Evolutionary conservation across 306 rosid genomes (phyloP).

Genomic region (Vicia faba): DNA sequence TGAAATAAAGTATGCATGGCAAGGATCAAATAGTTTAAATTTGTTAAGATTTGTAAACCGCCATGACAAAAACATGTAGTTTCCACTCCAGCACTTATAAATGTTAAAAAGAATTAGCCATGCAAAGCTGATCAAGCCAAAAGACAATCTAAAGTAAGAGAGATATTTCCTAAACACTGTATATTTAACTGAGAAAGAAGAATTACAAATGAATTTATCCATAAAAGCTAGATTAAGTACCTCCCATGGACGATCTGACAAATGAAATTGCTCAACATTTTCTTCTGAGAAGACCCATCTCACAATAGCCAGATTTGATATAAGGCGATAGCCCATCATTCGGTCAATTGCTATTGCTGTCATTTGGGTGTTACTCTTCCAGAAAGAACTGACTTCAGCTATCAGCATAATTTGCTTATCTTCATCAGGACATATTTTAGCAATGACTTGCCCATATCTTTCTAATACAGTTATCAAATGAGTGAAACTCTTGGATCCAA

Average conservation of each 20-base stretch:
- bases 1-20: background rate
- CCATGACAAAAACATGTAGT: background rate
- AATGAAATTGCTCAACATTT: conserved; percentile 82
- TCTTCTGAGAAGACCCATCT: conserved; percentile 93
- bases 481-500: conserved; percentile 97
- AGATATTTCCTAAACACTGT: conserved; percentile 3
- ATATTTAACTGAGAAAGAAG: background rate
- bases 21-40: conserved; percentile 22
- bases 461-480: conserved; percentile 96
- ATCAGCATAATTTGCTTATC: conserved; percentile 91
- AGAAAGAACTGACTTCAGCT: conserved; percentile 73
- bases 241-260: conserved; percentile 97
- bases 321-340: conserved; percentile 97
- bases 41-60: background rate
- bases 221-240: conserved; percentile 44
- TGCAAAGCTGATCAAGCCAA: conserved; percentile 22
- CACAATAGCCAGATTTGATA: conserved; percentile 92
- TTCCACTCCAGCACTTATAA: conserved; percentile 9
- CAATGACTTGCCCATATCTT: conserved; percentile 89
- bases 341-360: conserved; percentile 93
- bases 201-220: conserved; percentile 21
- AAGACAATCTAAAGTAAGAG: conserved; percentile 22
- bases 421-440: conserved; percentile 78
- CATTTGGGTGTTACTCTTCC: conserved; percentile 96
- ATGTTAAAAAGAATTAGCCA: conserved; percentile 7